phyloP scores from a whole-genome alignment of 75 land plant genomes.

The Picea glauca region DNA sequence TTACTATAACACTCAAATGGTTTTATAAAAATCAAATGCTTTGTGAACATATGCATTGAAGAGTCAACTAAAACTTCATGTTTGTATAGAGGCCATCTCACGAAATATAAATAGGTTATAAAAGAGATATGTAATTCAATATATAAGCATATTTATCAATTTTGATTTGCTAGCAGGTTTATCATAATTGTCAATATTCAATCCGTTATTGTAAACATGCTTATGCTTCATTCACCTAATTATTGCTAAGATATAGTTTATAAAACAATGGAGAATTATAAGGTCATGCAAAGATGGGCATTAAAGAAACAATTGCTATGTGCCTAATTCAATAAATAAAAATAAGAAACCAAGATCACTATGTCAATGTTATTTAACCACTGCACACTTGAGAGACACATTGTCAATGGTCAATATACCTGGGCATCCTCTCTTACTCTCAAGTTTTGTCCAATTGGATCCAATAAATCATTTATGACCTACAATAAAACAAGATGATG shows the following conservation, averaged over 20 bases:
- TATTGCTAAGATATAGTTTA: not conserved
- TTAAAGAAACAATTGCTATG: not conserved
- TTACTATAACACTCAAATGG: too few species aligned
- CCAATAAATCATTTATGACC: conserved; percentile 93
- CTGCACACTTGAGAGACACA: not conserved
- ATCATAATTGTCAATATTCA: not conserved
- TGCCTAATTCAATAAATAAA: not conserved
- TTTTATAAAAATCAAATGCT: too few species aligned
- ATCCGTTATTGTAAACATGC: not conserved
- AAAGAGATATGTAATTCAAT: too few species aligned
- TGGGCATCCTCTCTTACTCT: conserved; percentile 90
- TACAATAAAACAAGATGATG: conserved; percentile 21
- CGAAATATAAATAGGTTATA: too few species aligned
- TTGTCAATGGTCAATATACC: conserved; percentile 29
- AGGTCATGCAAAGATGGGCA: not conserved
- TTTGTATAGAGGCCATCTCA: too few species aligned
- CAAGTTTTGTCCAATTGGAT: conserved; percentile 90
- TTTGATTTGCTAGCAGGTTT: too few species aligned
- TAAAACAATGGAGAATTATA: not conserved
- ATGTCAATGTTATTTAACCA: not conserved
- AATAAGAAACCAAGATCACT: not conserved
- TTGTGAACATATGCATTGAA: too few species aligned
- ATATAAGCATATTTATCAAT: too few species aligned
- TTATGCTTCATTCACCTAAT: not conserved
- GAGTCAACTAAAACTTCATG: too few species aligned